Evolutionary conservation across 805 yeast genomes (phyloP).

Genomic region (Phaffomyces opuntiae): DNA sequence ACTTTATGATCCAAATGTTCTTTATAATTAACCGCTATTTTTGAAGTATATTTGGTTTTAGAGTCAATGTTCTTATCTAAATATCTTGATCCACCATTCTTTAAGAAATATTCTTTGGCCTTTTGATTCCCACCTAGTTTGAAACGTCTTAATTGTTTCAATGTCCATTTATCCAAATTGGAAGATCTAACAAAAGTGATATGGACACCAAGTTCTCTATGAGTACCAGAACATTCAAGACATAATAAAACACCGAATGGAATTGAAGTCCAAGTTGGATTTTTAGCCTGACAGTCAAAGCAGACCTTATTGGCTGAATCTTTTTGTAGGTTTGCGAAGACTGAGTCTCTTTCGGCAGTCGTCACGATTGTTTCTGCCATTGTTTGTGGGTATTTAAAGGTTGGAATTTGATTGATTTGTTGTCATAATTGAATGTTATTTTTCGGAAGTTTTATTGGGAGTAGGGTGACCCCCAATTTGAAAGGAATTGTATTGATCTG

Average conservation of each 20-base stretch:
- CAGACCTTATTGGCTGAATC: slow-evolving; percentile 74
- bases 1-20: slow-evolving; percentile 70
- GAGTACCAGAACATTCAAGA: slow-evolving; percentile 91
- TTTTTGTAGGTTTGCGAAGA: slow-evolving; percentile 29
- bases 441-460: too few species aligned
- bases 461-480: too few species aligned
- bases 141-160: slow-evolving; percentile 83
- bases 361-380: slow-evolving; percentile 19
- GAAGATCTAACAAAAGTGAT: slow-evolving; percentile 91
- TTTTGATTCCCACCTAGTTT: slow-evolving; percentile 89
- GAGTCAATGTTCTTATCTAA: slow-evolving; percentile 55
- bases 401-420: too few species aligned
- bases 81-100: slow-evolving; percentile 78
- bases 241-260: slow-evolving; percentile 93
- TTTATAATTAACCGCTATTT: slow-evolving; percentile 74
- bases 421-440: too few species aligned
- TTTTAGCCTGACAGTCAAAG: slow-evolving; percentile 89
- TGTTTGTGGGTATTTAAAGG: not conserved
- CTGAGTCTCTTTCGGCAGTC: slow-evolving; percentile 16
- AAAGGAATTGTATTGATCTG: too few species aligned
- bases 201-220: slow-evolving; percentile 94
- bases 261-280: slow-evolving; percentile 98
- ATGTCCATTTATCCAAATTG: slow-evolving; percentile 89
- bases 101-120: slow-evolving; percentile 75
- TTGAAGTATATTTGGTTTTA: slow-evolving; percentile 70